Evolutionary conservation across 2,329 filamentous ascomycete species (phyloP), one percentile per base, ranked within the genome.

Genomic region (Dryadomyces sulphureus): DNA sequence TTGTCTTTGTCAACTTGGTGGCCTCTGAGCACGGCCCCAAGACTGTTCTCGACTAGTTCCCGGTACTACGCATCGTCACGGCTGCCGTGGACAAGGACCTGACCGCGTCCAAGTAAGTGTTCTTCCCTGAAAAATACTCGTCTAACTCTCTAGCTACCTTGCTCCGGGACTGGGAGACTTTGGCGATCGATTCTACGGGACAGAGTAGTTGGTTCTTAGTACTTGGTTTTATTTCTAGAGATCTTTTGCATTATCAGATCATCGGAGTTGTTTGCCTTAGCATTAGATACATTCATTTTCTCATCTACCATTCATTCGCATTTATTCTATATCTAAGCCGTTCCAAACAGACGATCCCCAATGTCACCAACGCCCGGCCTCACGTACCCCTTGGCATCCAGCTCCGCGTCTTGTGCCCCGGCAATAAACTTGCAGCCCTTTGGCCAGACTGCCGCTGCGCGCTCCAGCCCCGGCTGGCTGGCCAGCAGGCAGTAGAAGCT

Each of bases 351-450:
- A 45, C 89, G 69, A 64, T 95, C 89, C 1, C 89, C 89, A 48
- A 95, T 80, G 65, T 95, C 89, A 2, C 89, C 89, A 52, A 95
- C 57, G 0, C 90, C 89, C 1, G 89, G 88, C 67, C 82, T 84
- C 53, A 94, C 80, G 86, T 94, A 94, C 6, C 89, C 89, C 52
- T 70, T 73, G n/a, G 73, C 69, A 53, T 88, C 85, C 45, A 90
- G 68, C 58, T 75, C 72, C 51, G 66, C 65, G 62, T 95, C 89
- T 20, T 93, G 70, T 1, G 77, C 86, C 0, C 85, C 89, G 38
- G 90, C 70, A 78, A 85, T 93, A 45, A 96, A 70, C 56, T 88
- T 75, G 0, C 83, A 79, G 1, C 73, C 79, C 54, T 84, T 82
- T 2, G 77, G 71, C 85, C 87, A 94, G 62, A 85, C 81, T 14